Percentiles rank a stretch among this genome's conserved stretches.
Evolutionary conservation across 2,329 filamentous ascomycete genomes (phyloP).

Genomic region (Microthyrium microscopicum): DNA sequence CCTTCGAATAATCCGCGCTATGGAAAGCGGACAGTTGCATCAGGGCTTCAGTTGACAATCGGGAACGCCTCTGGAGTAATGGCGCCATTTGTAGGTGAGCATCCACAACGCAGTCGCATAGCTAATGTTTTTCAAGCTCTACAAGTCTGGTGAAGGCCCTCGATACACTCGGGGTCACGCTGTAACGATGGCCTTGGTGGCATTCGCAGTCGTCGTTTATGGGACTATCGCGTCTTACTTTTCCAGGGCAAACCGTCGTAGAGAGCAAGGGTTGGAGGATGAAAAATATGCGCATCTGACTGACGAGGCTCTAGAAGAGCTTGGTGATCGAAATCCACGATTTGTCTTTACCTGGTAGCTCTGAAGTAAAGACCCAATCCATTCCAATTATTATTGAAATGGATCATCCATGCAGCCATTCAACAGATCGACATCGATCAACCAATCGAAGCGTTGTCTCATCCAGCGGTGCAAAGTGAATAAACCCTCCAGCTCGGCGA

Average conservation of each 20-base stretch:
- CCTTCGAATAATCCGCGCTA: slow-evolving; percentile 57
- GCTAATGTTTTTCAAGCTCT: slow-evolving; percentile 21
- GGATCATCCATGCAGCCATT: slow-evolving; percentile 49
- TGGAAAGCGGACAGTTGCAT: slow-evolving; percentile 58
- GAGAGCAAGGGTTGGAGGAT: slow-evolving; percentile 24
- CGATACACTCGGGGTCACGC: slow-evolving; percentile 34
- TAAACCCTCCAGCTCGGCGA: slow-evolving; percentile 24
- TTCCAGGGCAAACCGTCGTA: slow-evolving; percentile 19
- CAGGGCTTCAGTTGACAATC: slow-evolving; percentile 52
- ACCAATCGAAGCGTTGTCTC: slow-evolving; percentile 66
- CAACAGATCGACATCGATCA: slow-evolving; percentile 54
- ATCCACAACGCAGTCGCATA: neutral
- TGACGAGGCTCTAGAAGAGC: slow-evolving; percentile 25
- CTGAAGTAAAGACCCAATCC: too few species aligned
- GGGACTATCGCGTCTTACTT: slow-evolving; percentile 23
- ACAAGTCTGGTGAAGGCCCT: slow-evolving; percentile 27
- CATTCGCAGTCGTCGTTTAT: slow-evolving; percentile 22
- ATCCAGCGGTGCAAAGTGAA: slow-evolving; percentile 66
- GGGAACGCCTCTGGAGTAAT: slow-evolving; percentile 59
- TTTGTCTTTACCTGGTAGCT: slow-evolving; percentile 28
- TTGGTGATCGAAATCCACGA: slow-evolving; percentile 29
- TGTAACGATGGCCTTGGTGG: slow-evolving; percentile 34
- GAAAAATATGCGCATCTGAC: slow-evolving; percentile 22
- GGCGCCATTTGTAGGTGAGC: slow-evolving; percentile 44
- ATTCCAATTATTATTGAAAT: too few species aligned